phyloP scores from a whole-genome alignment of 208 protist genomes.

The Leishmania lainsoni region DNA sequence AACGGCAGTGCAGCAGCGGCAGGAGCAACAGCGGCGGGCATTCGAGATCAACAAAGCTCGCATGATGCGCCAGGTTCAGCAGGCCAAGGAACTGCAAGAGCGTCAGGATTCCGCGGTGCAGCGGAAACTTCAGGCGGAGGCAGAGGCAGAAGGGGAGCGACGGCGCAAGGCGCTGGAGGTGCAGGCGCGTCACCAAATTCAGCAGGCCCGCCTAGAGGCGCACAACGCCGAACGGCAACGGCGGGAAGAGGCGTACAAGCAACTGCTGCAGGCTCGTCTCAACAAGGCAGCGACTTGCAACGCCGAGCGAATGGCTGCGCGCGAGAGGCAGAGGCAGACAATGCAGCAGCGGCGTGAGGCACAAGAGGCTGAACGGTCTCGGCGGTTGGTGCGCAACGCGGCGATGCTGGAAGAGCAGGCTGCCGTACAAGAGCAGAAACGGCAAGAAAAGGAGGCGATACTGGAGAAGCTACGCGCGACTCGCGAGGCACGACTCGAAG shows the following conservation, averaged over 20 bases:
- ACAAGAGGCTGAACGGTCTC: slow-evolving; percentile 60
- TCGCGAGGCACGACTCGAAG: slow-evolving; percentile 36
- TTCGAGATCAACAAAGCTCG: slow-evolving; percentile 58
- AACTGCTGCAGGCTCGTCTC: slow-evolving; percentile 52
- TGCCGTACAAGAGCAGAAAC: slow-evolving; percentile 36
- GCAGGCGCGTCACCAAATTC: slow-evolving; percentile 31
- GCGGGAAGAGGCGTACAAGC: slow-evolving; percentile 50
- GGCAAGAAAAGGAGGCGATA: slow-evolving; percentile 56
- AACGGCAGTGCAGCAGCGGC: slow-evolving; percentile 50
- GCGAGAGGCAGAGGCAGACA: slow-evolving; percentile 36
- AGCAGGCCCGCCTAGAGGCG: slow-evolving; percentile 52
- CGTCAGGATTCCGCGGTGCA: slow-evolving; percentile 42
- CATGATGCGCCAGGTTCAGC: slow-evolving; percentile 54
- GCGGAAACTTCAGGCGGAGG: slow-evolving; percentile 51
- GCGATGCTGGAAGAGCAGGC: slow-evolving; percentile 49
- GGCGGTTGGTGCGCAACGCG: slow-evolving; percentile 53
- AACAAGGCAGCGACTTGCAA: slow-evolving; percentile 54
- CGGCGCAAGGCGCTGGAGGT: slow-evolving; percentile 43
- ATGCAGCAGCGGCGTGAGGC: slow-evolving; percentile 38
- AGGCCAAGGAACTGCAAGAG: slow-evolving; percentile 49
- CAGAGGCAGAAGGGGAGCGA: slow-evolving; percentile 37
- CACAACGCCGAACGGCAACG: slow-evolving; percentile 50
- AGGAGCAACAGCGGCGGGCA: slow-evolving; percentile 53
- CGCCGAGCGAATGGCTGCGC: slow-evolving; percentile 50
- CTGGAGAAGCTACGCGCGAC: slow-evolving; percentile 39